phyloP scores from a whole-genome alignment of 768 basidiomycete species.

The Panaeolus papilionaceus region DNA sequence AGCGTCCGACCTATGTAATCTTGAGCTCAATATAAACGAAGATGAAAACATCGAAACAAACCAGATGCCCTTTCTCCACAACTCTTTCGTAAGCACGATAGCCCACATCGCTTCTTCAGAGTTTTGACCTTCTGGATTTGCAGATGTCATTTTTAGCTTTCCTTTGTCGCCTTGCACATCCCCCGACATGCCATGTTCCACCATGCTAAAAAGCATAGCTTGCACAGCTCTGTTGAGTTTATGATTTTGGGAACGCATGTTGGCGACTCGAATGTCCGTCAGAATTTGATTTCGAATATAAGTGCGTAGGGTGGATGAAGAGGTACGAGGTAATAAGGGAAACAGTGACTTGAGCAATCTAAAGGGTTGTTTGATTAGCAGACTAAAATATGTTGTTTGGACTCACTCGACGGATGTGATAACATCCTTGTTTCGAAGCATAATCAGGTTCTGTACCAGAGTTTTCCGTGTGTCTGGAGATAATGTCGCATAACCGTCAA shows the following conservation, averaged over 20 bases:
- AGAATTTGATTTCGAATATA: constrained; percentile 95
- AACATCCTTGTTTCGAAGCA: constrained; percentile 92
- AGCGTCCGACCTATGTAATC: constrained; percentile 71
- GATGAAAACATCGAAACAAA: constrained; percentile 28
- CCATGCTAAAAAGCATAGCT: constrained; percentile 94
- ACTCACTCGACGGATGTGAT: constrained; percentile 92
- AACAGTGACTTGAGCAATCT: constrained; percentile 93
- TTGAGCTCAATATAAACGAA: neutral
- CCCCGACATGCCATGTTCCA: constrained; percentile 88
- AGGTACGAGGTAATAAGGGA: constrained; percentile 93
- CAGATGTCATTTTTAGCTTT: constrained; percentile 55
- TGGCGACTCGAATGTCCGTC: constrained; percentile 91
- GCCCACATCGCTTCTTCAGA: constrained; percentile 98
- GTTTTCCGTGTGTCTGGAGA: constrained; percentile 84
- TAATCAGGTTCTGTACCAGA: constrained; percentile 89
- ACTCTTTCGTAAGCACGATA: constrained; percentile 88
- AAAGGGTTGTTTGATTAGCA: constrained; percentile 17
- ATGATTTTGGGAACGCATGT: constrained; percentile 88
- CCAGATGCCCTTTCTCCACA: constrained; percentile 96
- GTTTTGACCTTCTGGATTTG: constrained; percentile 46
- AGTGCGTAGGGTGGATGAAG: constrained; percentile 80
- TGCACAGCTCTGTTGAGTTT: constrained; percentile 97
- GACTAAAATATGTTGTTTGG: constrained; percentile 1
- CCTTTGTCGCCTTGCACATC: constrained; percentile 87
- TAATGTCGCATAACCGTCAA: constrained; percentile 78